These are phyloP conservation scores for Phytophthora sojae DNA, from an alignment of 352 stramenopile species.

Conservation along the genomic window DNA sequence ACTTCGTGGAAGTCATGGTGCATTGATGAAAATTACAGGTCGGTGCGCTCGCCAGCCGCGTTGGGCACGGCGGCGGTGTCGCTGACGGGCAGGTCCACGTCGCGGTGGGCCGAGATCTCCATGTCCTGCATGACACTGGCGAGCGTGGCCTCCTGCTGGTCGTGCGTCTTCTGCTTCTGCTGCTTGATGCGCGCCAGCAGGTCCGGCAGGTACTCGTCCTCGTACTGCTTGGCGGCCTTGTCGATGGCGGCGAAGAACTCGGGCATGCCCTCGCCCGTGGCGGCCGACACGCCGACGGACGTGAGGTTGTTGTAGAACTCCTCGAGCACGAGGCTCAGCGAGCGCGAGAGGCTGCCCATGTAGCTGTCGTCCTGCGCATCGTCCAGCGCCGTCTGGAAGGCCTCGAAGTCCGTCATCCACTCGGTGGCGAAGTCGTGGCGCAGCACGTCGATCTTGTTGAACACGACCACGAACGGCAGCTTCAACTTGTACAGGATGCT, in stretches of 20 bases:
- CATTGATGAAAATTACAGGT: constrained; percentile 55
- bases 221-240: constrained; percentile 87
- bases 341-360: constrained; percentile 93
- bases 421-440: constrained; percentile 95
- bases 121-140: constrained; percentile 85
- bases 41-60: constrained; percentile 55
- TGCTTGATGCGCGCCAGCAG: constrained; percentile 71
- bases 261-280: constrained; percentile 95
- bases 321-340: constrained; percentile 88
- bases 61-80: not conserved
- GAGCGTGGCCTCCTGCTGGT: constrained; percentile 62
- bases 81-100: constrained; percentile 20
- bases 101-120: constrained; percentile 60
- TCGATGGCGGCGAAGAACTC: constrained; percentile 94
- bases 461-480: constrained; percentile 97
- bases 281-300: constrained; percentile 94
- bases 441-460: constrained; percentile 99
- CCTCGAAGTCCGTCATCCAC: constrained; percentile 99
- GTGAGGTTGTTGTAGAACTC: constrained; percentile 96
- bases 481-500: constrained; percentile 98
- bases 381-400: constrained; percentile 97
- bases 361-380: constrained; percentile 91
- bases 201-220: constrained; percentile 88
- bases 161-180: constrained; percentile 59
- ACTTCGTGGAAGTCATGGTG: constrained; percentile 6